These are phyloP conservation scores for Penicillium chermesinum DNA, from an alignment of 495 filamentous ascomycete genomes.

Conservation along the genomic window DNA sequence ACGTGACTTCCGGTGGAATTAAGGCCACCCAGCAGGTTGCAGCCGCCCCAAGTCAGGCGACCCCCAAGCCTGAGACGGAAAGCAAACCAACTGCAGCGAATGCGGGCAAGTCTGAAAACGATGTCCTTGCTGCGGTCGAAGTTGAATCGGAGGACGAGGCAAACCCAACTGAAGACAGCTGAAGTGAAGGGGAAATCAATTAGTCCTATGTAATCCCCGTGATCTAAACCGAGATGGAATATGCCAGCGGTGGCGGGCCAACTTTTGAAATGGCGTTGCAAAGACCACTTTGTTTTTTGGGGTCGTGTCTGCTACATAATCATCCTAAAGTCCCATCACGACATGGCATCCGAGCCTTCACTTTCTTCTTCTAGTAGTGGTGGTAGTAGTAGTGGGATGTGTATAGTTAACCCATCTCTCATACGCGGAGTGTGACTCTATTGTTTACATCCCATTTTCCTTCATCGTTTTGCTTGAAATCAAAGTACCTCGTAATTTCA, in stretches of 20 bases:
- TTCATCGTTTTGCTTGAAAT: not conserved
- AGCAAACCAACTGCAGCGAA: not conserved
- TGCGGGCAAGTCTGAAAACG: constrained; percentile 18
- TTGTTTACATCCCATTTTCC: not conserved
- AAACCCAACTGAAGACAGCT: constrained; percentile 17
- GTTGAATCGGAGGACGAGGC: constrained; percentile 27
- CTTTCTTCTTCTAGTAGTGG: too few species aligned
- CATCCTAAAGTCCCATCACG: too few species aligned
- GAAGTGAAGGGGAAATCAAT: constrained; percentile 1
- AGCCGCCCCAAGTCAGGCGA: constrained; percentile 6
- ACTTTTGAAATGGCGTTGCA: too few species aligned
- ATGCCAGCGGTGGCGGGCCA: too few species aligned
- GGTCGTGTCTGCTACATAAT: too few species aligned
- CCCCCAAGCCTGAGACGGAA: not conserved
- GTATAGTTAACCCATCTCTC: not conserved
- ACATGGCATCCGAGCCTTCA: too few species aligned
- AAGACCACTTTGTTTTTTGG: too few species aligned
- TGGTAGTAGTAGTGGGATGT: too few species aligned
- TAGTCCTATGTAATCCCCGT: too few species aligned
- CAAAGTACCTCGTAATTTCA: not conserved
- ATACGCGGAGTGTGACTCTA: not conserved
- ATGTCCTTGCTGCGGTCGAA: constrained; percentile 32
- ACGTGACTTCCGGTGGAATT: constrained; percentile 63
- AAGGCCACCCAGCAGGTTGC: constrained; percentile 39
- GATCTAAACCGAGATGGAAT: too few species aligned